Conservation (phyloP, 345 rosid species). For the Syzygium jambos region DNA sequence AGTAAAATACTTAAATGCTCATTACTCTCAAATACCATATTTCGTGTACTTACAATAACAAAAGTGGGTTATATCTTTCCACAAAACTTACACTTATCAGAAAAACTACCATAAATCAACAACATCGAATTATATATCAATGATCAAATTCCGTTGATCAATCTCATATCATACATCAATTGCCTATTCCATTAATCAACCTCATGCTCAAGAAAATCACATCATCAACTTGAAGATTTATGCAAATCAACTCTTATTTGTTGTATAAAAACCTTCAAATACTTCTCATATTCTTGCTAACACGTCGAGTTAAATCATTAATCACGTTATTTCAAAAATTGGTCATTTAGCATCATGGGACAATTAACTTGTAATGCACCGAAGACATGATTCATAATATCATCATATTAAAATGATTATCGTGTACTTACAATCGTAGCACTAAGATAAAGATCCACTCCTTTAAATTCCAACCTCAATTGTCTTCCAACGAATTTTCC, state of each 20-base stretch:
- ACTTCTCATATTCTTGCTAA: neutral
- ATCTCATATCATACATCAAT: neutral
- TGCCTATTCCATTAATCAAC: neutral
- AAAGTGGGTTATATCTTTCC: neutral
- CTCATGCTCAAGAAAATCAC: neutral
- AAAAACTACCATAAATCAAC: neutral
- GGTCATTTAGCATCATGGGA: neutral
- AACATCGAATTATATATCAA: neutral
- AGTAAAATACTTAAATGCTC: neutral
- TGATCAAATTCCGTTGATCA: neutral
- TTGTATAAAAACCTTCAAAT: neutral
- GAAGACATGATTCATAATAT: neutral
- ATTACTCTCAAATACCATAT: neutral
- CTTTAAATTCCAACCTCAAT: neutral
- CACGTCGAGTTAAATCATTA: neutral
- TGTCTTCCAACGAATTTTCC: neutral
- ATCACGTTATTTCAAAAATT: neutral
- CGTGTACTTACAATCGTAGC: neutral
- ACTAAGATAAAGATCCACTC: neutral
- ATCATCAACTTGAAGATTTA: neutral
- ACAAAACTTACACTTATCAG: neutral
- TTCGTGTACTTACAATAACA: neutral
- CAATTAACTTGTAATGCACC: neutral
- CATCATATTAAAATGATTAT: neutral
- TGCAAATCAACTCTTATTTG: neutral